Percentiles rank a stretch among this genome's conserved stretches.
phyloP scores from a whole-genome alignment of 257 asterid genomes.

The Solanum habrochaites region DNA sequence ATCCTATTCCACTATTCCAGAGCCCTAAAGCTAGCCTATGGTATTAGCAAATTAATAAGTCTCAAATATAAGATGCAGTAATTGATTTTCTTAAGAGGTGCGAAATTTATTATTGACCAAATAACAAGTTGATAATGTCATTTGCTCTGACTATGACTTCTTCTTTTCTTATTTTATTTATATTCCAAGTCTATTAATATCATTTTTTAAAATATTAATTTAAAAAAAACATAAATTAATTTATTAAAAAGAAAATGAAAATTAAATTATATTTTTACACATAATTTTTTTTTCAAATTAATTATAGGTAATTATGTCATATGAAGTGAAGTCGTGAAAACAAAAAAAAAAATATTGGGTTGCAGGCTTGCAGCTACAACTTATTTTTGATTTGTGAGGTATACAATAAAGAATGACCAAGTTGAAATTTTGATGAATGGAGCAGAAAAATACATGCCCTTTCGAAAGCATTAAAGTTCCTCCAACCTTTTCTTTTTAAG shows the following conservation, averaged over 20 bases:
- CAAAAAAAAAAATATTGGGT: no score
- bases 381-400: background rate
- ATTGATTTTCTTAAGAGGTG: no score
- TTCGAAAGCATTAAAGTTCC: background rate
- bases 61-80: background rate
- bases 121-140: background rate
- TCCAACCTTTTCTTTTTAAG: background rate
- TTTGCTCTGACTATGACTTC: background rate
- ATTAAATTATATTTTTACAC: no score
- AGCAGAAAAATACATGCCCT: background rate
- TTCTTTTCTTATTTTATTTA: background rate
- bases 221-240: no score
- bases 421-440: background rate
- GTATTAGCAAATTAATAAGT: background rate
- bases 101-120: background rate
- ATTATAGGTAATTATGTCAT: no score
- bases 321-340: no score
- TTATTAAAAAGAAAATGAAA: no score
- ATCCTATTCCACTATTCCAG: background rate
- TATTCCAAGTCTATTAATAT: background rate
- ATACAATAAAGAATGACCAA: background rate
- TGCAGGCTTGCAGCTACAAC: background rate
- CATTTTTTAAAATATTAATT: background rate
- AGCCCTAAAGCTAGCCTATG: background rate
- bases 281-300: background rate